These are phyloP conservation scores for Solanum chmielewskii DNA, from an alignment of 257 asterid genomes.

Conservation along the genomic window DNA sequence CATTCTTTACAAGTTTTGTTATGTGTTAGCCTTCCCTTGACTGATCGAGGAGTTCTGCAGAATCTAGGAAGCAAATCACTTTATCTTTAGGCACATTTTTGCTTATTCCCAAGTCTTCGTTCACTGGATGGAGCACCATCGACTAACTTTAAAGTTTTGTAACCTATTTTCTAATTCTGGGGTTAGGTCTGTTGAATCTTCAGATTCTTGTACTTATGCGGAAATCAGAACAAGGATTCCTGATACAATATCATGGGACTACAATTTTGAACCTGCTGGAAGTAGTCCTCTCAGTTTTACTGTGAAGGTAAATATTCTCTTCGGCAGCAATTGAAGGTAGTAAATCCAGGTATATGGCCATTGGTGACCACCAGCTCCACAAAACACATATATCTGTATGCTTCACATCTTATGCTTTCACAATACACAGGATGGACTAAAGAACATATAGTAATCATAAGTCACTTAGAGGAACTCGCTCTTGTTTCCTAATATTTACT, in stretches of 20 bases:
- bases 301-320: constrained; percentile 47
- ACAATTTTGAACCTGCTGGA: constrained; percentile 94
- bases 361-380: background rate
- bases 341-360: background rate
- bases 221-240: constrained; percentile 92
- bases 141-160: background rate
- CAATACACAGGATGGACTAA: background rate
- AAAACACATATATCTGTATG: background rate
- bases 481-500: background rate
- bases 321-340: background rate
- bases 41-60: background rate
- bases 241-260: constrained; percentile 95
- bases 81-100: background rate
- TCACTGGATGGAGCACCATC: background rate
- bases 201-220: constrained; percentile 71
- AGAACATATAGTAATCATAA: background rate
- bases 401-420: background rate
- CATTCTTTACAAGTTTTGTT: background rate
- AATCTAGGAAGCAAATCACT: background rate
- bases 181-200: constrained; percentile 75
- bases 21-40: background rate
- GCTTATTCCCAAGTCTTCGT: background rate
- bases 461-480: background rate
- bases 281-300: constrained; percentile 81
- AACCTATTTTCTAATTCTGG: background rate